Base-by-base conservation (phyloP, 495 filamentous ascomycete species). In the Physcia stellaris region DNA sequence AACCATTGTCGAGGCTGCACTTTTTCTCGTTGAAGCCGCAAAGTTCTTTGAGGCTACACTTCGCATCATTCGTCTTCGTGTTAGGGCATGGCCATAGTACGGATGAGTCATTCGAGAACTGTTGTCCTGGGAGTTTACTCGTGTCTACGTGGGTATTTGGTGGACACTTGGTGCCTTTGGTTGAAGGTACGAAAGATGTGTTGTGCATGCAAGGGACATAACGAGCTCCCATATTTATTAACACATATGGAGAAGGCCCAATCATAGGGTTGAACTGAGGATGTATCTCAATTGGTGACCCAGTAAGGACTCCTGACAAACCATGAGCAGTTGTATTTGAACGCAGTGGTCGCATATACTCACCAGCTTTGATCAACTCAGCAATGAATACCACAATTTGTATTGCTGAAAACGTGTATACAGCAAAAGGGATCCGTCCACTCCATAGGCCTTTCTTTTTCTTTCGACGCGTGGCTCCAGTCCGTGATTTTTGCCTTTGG, bases 191-290 rank as follows among this genome's bases (percentile, higher is more conserved):
- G n/a, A n/a, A 68, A 16, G 72, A 57, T 11, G 80, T 71, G 40
- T 75, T 80, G 60, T 86, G 86, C 90, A 98, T 98, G 57, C 90
- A 98, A 4, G 88, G 84, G 4, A 83, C 74, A 55, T 80, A 98
- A 19, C 88, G 75, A 24, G 88, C 84, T 41, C 90, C 90, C 86
- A 96, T 93, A 53, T 90, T 92, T 58, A 98, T 93, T 45, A 90
- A 76, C 21, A 96, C 71, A 47, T 83, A 83, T 3, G 80, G 69
- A 2, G 86, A 92, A 2, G 90, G 90, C 0, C 90, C 90, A 52
- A 98, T 92, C 84, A 98, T 93, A 31, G 82, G 82, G 57, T 98
- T 98, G 63, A 96, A 87, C 9, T 63, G 62, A 4, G 90, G 92
- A 20, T 88, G 65, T 19, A 75, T 93, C 57, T 80, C 73, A 50